Base-by-base conservation (phyloP, 2,329 filamentous ascomycete genomes). In the Xylariaceae sp. region DNA sequence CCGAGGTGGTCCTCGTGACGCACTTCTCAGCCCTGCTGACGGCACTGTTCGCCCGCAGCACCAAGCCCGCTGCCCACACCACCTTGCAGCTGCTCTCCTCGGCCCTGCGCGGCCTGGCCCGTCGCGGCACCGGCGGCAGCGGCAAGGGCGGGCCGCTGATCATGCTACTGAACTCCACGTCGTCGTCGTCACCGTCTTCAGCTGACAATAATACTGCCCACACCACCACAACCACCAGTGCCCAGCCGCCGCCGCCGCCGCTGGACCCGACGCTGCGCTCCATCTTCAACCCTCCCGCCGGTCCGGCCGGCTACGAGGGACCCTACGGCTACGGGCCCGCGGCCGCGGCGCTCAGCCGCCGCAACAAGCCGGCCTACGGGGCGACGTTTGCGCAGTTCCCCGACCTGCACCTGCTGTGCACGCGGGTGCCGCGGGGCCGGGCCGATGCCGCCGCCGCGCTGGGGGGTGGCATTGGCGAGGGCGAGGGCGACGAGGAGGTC, bases 131-230 rank as follows among this genome's bases (percentile, higher is more conserved):
- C 7, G n/a, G n/a, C n/a, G n/a, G n/a, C n/a, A n/a, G n/a, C n/a
- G n/a, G n/a, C n/a, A n/a, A n/a, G n/a, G n/a, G 58, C 9, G 60
- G 53, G 10, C 65, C 72, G 2, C 60, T 78, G 5, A 56, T 77
- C 19, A 51, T 79, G 37, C 55, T 79, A 2, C 61, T 77, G 36
- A 79, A 78, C 56, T 64, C 66, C 0, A 72, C 67, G 1, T 60
- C 53, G 5, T 50, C 49, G 4, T 34, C 42, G 1, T n/a, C 30
- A 32, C 29, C 37, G 6, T 37, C 38, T 3, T 35, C 19, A 5
- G 39, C 32, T 12, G 15, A 13, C 13, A 34, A 33, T 17, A 30
- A 18, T 24, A 16, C 39, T 16, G 11, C 22, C 22, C 6, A 15
- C 17, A 13, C 19, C 15, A 19, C 27, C 19, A 3, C 19, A 24